These are phyloP conservation scores for Phytophthora multivora DNA, from an alignment of 352 stramenopile species.

Conservation along the genomic window DNA sequence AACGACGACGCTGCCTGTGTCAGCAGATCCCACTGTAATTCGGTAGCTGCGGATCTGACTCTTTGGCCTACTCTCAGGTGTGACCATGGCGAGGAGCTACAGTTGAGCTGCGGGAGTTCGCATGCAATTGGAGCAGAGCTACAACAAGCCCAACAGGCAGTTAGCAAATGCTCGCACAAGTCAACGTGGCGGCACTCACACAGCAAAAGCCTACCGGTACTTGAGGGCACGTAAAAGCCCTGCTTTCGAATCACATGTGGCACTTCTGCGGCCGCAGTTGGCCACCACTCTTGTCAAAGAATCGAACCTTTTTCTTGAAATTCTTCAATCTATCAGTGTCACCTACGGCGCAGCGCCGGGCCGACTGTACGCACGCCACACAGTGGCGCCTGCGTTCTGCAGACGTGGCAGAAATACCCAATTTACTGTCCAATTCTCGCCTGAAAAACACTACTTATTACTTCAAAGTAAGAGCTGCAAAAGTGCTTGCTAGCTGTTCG, in stretches of 20 bases:
- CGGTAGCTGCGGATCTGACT: conserved; percentile 35
- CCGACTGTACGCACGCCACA: conserved; percentile 22
- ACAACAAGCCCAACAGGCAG: background rate
- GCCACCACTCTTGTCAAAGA: conserved; percentile 24
- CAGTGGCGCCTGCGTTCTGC: conserved; percentile 16
- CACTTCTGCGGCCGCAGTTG: conserved; percentile 16
- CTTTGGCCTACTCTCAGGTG: conserved; percentile 21
- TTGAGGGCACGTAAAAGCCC: conserved; percentile 18
- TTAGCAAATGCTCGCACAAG: background rate
- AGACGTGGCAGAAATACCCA: conserved; percentile 6
- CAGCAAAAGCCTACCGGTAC: conserved; percentile 25
- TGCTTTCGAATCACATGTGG: conserved; percentile 26
- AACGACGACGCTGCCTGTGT: conserved; percentile 25
- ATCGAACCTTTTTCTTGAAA: conserved; percentile 24
- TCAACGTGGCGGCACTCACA: conserved; percentile 2
- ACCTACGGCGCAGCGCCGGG: background rate
- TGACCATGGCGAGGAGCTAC: background rate
- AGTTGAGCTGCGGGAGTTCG: background rate
- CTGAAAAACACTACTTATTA: too few species aligned
- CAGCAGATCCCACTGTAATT: conserved; percentile 35
- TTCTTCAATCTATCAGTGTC: conserved; percentile 38
- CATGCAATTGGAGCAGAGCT: background rate
- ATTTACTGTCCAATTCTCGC: background rate
- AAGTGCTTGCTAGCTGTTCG: too few species aligned
- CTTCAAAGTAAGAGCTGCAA: too few species aligned